phyloP scores from a whole-genome alignment of 1,284 basidiomycete species.

The Crucibulum parvulum region DNA sequence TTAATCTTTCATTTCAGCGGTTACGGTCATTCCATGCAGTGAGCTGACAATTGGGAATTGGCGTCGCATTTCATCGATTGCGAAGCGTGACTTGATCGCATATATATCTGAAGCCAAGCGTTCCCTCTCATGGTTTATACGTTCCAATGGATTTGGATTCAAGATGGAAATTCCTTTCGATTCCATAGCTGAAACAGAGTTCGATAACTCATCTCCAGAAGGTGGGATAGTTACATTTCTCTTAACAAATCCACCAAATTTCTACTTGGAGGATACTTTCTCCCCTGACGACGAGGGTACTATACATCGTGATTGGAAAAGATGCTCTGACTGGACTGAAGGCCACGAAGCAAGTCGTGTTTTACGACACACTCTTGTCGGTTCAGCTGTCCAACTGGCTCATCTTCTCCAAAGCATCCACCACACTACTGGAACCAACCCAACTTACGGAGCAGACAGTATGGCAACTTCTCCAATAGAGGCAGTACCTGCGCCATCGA shows the following conservation, averaged over 20 bases:
- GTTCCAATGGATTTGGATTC: conserved; percentile 73
- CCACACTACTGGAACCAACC: too few relatives aligned
- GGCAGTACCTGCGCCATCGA: conserved; percentile 49
- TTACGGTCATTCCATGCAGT: conserved; percentile 77
- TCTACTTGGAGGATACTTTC: conserved; percentile 63
- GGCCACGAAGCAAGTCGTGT: conserved; percentile 71
- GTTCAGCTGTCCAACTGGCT: conserved; percentile 66
- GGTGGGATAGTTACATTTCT: conserved; percentile 65
- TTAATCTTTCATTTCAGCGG: conserved; percentile 49
- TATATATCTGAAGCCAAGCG: conserved; percentile 73
- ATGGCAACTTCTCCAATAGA: conserved; percentile 27
- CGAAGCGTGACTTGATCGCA: conserved; percentile 72
- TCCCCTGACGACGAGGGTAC: conserved; percentile 39
- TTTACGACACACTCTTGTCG: conserved; percentile 70
- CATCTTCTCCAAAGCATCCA: conserved; percentile 60
- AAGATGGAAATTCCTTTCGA: conserved; percentile 85
- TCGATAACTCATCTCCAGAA: conserved; percentile 60
- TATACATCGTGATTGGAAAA: conserved; percentile 59
- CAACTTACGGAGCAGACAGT: too few relatives aligned
- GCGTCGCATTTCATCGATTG: conserved; percentile 68
- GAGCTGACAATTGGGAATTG: conserved; percentile 78
- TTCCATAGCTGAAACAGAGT: conserved; percentile 62
- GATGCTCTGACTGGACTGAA: conserved; percentile 81
- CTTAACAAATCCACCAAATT: conserved; percentile 69
- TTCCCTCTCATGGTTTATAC: conserved; percentile 79